Evolutionary conservation across 148 eudicot genomes (phyloP).

Genomic region (Nyssa sinensis): DNA sequence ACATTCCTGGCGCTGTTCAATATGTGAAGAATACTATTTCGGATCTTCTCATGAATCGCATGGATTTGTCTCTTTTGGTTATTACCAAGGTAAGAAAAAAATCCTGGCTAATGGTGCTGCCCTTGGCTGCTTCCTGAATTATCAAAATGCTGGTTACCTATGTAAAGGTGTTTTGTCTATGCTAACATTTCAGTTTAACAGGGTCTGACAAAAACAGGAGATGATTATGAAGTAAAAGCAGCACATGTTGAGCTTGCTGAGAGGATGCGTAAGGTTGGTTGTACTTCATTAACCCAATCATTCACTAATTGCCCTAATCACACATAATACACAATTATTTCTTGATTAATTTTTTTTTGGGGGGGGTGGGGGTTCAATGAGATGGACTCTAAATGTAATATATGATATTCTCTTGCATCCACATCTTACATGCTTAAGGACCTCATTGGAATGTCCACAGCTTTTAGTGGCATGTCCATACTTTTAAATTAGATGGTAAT

Average conservation of each 20-base stretch:
- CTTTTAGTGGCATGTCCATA: background rate
- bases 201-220: slow-evolving; percentile 97
- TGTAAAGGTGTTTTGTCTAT: background rate
- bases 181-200: slow-evolving; percentile 20
- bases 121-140: background rate
- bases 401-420: background rate
- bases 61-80: slow-evolving; percentile 93
- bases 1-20: slow-evolving; percentile 90
- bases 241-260: slow-evolving; percentile 99
- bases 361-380: no score
- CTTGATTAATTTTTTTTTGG: background rate
- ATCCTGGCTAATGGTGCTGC: background rate
- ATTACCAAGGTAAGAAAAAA: slow-evolving; percentile 73
- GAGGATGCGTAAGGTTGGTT: slow-evolving; percentile 92
- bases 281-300: background rate
- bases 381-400: no score
- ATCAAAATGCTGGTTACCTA: background rate
- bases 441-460: background rate
- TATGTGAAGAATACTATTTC: slow-evolving; percentile 87
- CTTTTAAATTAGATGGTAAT: no score
- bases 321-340: background rate
- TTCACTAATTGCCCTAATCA: no score
- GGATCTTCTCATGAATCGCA: slow-evolving; percentile 94
- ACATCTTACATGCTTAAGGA: background rate
- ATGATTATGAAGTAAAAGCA: slow-evolving; percentile 90